Base-by-base conservation (phyloP, 331 rosid genomes). In the Telfairia occidentalis region DNA sequence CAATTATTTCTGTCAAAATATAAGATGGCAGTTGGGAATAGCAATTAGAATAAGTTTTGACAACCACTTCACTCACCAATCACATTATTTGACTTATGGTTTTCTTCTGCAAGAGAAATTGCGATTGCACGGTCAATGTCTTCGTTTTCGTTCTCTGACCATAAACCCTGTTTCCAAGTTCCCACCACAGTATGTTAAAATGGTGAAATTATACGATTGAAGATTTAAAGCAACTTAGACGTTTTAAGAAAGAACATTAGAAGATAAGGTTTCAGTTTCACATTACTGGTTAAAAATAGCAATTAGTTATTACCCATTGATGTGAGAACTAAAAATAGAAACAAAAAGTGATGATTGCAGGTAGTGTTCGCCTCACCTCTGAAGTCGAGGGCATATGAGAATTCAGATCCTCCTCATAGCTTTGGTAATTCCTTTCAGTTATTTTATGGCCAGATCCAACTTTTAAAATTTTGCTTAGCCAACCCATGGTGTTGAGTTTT, bases 391-490 rank as follows among this genome's bases (percentile, higher is more conserved):
- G 97, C 75, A 76, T 72, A 81, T 82, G 82, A 83, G 75, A 82
- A 85, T 78, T 78, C 1, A 83, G 50, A 69, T 84, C 93, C 71
- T 83, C 97, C 72, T 78, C 89, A 72, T 78, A 81, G n/a, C 54
- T 78, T 46, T 37, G 85, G 66, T 77, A 88, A 86, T 82, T 84
- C 77, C 83, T 90, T 78, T 89, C 97, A 4, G 93, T 85, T 77
- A 86, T 77, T 81, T 89, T 95, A 42, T 86, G 93, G 72, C 88
- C 83, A 3, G 98, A 88, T 77, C 93, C 79, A 52, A 23, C 90
- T 82, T 95, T 95, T 21, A 95, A 90, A 85, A 95, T 72, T 82
- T 86, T 95, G 89, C 96, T 95, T 52, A 95, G 79, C 99, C 99
- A 95, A 76, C 93, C 97, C 99, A 95, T 95, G 8, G 74, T 38